These are phyloP conservation scores for Mimosa bimucronata DNA, from an alignment of 306 rosid genomes.

Conservation along the genomic window DNA sequence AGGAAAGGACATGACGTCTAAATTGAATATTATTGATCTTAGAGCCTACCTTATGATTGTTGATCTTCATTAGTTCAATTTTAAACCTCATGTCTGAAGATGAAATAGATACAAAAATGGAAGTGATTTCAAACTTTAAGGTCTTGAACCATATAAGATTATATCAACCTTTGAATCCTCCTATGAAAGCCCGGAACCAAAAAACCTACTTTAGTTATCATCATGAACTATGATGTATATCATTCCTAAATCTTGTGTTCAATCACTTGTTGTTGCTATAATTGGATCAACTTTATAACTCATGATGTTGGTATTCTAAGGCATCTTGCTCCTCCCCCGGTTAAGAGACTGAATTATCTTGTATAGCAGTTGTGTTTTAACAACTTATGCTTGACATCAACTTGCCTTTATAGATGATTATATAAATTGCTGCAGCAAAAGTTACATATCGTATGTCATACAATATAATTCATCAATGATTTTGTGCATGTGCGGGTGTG, in stretches of 20 bases:
- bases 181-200: background rate
- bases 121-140: background rate
- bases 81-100: background rate
- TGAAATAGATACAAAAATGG: background rate
- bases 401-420: constrained; percentile 18
- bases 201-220: background rate
- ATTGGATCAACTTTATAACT: too few relatives aligned
- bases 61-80: background rate
- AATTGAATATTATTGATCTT: background rate
- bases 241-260: background rate
- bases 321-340: too few relatives aligned
- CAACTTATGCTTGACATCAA: constrained; percentile 1
- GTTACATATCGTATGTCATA: background rate
- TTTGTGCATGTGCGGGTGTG: too few relatives aligned
- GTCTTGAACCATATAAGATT: background rate
- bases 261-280: too few relatives aligned
- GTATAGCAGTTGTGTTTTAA: background rate
- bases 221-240: background rate
- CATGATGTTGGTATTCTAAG: too few relatives aligned
- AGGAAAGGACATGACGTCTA: background rate
- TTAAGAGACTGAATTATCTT: background rate
- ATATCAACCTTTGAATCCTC: background rate
- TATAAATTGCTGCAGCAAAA: constrained; percentile 19
- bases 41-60: background rate
- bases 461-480: background rate